Percentiles rank a stretch among this genome's conserved stretches.
Conservation (phyloP, 2,329 filamentous ascomycete genomes). For the Phialocephala sp. region DNA sequence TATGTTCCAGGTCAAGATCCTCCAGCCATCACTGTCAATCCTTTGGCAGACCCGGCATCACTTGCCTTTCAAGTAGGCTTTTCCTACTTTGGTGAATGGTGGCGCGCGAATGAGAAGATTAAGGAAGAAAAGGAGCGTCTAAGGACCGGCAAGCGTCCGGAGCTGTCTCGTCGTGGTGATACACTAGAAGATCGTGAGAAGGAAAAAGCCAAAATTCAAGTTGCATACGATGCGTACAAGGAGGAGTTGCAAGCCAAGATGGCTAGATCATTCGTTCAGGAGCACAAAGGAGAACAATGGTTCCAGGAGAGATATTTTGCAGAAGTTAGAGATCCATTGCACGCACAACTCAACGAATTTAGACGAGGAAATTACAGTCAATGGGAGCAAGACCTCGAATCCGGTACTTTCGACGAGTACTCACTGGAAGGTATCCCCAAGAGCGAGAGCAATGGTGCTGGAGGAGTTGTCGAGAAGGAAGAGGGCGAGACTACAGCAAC, state of each 20-base stretch:
- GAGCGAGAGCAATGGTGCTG: slow-evolving; percentile 85
- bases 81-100: slow-evolving; percentile 87
- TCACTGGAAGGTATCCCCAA: slow-evolving; percentile 94
- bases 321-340: slow-evolving; percentile 77
- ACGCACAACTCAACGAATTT: slow-evolving; percentile 77
- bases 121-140: slow-evolving; percentile 80
- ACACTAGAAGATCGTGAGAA: slow-evolving; percentile 75
- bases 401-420: slow-evolving; percentile 90
- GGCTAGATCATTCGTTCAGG: slow-evolving; percentile 86
- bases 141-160: slow-evolving; percentile 71
- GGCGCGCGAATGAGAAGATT: slow-evolving; percentile 80
- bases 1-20: slow-evolving; percentile 79
- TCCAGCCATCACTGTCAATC: slow-evolving; percentile 63
- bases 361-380: slow-evolving; percentile 79
- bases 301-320: slow-evolving; percentile 94
- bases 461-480: slow-evolving; percentile 88
- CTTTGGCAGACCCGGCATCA: slow-evolving; percentile 72
- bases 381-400: slow-evolving; percentile 87
- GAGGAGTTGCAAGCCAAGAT: slow-evolving; percentile 76
- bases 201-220: slow-evolving; percentile 79
- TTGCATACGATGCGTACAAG: slow-evolving; percentile 70
- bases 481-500: slow-evolving; percentile 92
- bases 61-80: slow-evolving; percentile 83
- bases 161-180: slow-evolving; percentile 66
- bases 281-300: slow-evolving; percentile 97